Percentiles rank a stretch among this genome's conserved stretches.
These are phyloP conservation scores for Hypoxylon sp. DNA, from an alignment of 2,329 filamentous ascomycete genomes.

Conservation along the genomic window DNA sequence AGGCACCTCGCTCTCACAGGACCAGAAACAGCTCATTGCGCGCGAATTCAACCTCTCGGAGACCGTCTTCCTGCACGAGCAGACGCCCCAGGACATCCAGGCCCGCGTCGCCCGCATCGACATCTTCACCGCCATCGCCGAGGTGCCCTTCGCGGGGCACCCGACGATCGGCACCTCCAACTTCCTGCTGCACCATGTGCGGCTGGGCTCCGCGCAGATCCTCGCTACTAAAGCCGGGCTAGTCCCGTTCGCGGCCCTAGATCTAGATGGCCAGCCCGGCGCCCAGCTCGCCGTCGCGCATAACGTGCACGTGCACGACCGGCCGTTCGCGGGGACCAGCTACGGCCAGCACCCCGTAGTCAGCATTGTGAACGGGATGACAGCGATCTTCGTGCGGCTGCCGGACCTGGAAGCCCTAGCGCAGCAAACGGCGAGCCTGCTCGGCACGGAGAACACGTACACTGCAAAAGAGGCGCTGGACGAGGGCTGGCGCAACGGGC, in stretches of 20 bases:
- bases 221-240: conserved; percentile 71
- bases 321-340: conserved; percentile 54
- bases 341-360: conserved; percentile 61
- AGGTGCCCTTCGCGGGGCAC: conserved; percentile 75
- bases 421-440: conserved; percentile 54
- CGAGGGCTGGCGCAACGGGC: conserved; percentile 66
- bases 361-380: conserved; percentile 80
- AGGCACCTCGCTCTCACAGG: conserved; percentile 61
- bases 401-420: conserved; percentile 70
- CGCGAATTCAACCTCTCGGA: conserved; percentile 76
- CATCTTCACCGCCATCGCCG: conserved; percentile 69
- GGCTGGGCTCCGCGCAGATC: conserved; percentile 55
- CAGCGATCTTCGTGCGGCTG: conserved; percentile 74
- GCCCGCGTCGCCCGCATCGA: conserved; percentile 63
- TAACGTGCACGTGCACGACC: conserved; percentile 71
- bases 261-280: conserved; percentile 57
- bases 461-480: conserved; percentile 58
- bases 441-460: conserved; percentile 52
- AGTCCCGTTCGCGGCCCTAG: conserved; percentile 60
- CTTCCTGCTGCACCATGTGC: conserved; percentile 59
- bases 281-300: conserved; percentile 76
- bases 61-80: conserved; percentile 73
- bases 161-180: conserved; percentile 71
- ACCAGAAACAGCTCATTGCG: conserved; percentile 71
- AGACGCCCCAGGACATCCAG: conserved; percentile 51